A percentile compares a stretch with the other conserved stretches of the same genome.
phyloP scores from a whole-genome alignment of 768 basidiomycete genomes.

The Chalciporus piperatus region DNA sequence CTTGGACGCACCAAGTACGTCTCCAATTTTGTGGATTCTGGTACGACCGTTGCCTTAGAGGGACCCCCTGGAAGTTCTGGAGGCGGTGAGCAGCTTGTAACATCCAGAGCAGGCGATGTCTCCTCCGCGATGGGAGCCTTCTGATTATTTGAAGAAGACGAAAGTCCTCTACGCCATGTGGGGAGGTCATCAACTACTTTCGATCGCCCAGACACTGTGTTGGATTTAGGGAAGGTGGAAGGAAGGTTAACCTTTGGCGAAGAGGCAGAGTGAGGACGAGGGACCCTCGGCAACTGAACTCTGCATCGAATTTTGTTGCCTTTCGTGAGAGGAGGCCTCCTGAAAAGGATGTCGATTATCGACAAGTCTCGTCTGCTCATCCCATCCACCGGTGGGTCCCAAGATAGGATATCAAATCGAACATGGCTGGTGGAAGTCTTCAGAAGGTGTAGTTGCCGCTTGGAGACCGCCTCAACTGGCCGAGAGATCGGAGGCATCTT shows the following conservation, averaged over 20 bases:
- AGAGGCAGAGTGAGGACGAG: conserved; percentile 5
- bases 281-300: conserved; percentile 35
- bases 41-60: conserved; percentile 29
- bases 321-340: conserved; percentile 34
- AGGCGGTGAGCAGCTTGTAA: conserved; percentile 66
- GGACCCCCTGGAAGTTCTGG: conserved; percentile 40
- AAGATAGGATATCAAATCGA: conserved; percentile 67
- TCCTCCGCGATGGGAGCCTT: conserved; percentile 10
- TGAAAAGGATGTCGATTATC: conserved; percentile 65
- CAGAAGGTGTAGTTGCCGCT: conserved; percentile 46
- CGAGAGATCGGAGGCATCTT: conserved; percentile 46
- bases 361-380: conserved; percentile 61
- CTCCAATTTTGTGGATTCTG: conserved; percentile 32
- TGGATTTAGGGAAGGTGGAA: conserved; percentile 19
- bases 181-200: conserved; percentile 33
- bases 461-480: conserved; percentile 43
- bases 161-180: conserved; percentile 39
- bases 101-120: conserved; percentile 37
- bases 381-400: conserved; percentile 66
- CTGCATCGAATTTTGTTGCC: conserved; percentile 33
- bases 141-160: conserved; percentile 14
- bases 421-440: conserved; percentile 36
- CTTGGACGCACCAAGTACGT: conserved; percentile 39
- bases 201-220: conserved; percentile 22
- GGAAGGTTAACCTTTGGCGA: conserved; percentile 42